Conservation (phyloP, 352 stramenopile species). For the Blastocystis sp. region DNA sequence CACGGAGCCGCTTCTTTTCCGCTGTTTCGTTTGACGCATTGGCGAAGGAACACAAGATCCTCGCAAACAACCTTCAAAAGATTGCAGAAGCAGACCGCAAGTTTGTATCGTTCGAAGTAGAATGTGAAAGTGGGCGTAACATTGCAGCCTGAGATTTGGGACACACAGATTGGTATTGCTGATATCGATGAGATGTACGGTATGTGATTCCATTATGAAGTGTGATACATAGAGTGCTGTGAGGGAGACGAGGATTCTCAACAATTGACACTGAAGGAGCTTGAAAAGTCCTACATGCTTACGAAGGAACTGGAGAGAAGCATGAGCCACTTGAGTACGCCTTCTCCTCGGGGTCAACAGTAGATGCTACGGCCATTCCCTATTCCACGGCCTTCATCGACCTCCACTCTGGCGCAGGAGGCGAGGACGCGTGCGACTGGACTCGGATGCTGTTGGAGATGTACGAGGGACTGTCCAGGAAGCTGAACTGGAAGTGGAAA, state of each 20-base stretch:
- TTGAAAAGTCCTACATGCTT: slow-evolving; percentile 30
- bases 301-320: slow-evolving; percentile 34
- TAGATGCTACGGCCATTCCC: neutral
- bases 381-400: slow-evolving; percentile 35
- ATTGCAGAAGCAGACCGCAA: slow-evolving; percentile 48
- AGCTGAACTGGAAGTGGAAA: slow-evolving; percentile 30
- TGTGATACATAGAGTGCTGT: slow-evolving; percentile 29
- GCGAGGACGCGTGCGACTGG: slow-evolving; percentile 60
- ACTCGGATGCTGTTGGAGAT: slow-evolving; percentile 58
- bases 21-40: neutral
- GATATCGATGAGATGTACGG: slow-evolving; percentile 58
- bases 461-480: slow-evolving; percentile 26
- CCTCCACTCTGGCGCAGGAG: slow-evolving; percentile 46
- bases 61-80: slow-evolving; percentile 36
- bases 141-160: slow-evolving; percentile 48
- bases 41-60: neutral
- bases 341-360: neutral
- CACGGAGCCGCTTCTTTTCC: neutral
- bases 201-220: neutral
- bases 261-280: slow-evolving; percentile 1
- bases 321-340: neutral
- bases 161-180: neutral
- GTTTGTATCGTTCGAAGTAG: slow-evolving; percentile 47
- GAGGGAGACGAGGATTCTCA: slow-evolving; percentile 24
- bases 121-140: neutral